Evolutionary conservation across 1,284 basidiomycete species (phyloP), one percentile per base, ranked within the genome.

Genomic region (Cryptococcus amylolentus): DNA sequence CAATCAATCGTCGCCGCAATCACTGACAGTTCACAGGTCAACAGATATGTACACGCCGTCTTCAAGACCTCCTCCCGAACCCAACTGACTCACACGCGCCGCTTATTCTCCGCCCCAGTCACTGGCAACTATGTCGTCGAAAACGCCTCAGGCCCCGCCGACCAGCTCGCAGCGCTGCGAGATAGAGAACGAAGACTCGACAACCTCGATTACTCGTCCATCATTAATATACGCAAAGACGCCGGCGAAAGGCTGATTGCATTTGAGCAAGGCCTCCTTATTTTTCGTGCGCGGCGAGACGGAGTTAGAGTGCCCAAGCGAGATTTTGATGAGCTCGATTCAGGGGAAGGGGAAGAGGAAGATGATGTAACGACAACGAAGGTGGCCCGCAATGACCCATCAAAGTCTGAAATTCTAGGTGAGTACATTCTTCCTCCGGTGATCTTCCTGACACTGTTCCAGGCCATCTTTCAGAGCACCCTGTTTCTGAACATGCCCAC

Each of bases 21-120:
- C 7, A 10, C 35, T 18, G 39, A 31, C 42, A 5, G 10, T 10
- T 16, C 39, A 26, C 35, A 54, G 53, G 47, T 54, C 38, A 54
- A 43, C 53, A 49, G 37, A 23, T 46, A 37, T 20, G 10, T 37
- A 39, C 42, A 54, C 35, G 8, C 49, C 4, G 39, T 49, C 4
- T 54, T 54, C 46, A 49, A 16, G 1, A 48, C 53, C 1, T 54
- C 53, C 6, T 49, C 41, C 14, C 14, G 20, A 10, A 20, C 49
- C 8, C 53, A 54, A 37, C 47, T 49, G 12, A n/a, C n/a, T 9
- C 41, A 42, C n/a, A n/a, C n/a, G 5, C n/a, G 16, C 4, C n/a
- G 23, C 9, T n/a, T 42, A 9, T 42, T 18, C 41, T 42, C 41
- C n/a, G 14, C n/a, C 13, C 41, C 41, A 14, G 13, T n/a, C 6